Evolutionary conservation across 148 eudicot species (phyloP), one percentile per base, ranked within the genome.

Genomic region (Persicaria tinctoria): DNA sequence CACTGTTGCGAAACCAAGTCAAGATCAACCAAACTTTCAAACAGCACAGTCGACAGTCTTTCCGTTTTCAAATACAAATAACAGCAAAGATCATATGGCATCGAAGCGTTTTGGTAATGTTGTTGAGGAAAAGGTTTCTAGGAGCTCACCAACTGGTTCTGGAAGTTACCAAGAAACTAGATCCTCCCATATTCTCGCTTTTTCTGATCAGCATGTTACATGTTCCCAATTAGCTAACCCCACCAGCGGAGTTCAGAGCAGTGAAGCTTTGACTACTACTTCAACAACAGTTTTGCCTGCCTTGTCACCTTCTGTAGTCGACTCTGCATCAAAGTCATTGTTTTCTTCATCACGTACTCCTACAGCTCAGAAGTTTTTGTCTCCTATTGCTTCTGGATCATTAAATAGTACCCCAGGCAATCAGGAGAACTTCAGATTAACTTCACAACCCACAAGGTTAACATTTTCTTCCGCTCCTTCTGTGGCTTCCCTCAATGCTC

Each of bases 401-500:
- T 76, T 71, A 41, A 66, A 63, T 41, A 66, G 70, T 66, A 66
- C 47, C 5, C 0, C 47, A 41, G 46, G 44, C 18, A 66, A 41
- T 66, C 70, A 41, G 47, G 46, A 66, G 41, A 66, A 44, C 8
- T 66, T 66, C 17, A 44, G 47, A 47, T 66, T 17, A 66, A 47
- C 47, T 47, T 54, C 76, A 74, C 82, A 77, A 70, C 56, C 80
- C 68, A 76, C 76, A 32, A 68, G 86, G 44, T 75, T 78, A 64
- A 70, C 75, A 51, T 70, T 83, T 80, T 70, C 83, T 51, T 71
- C 82, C 54, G 74, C 64, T 76, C 77, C 82, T 60, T 50, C 85
- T 51, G 73, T 64, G 77, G 76, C 62, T 54, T 80, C 68, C 72
- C 76, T 54, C 32, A 77, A 38, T 17, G 76, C 79, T 50, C 38